A percentile compares a stretch with the other conserved stretches of the same genome.
phyloP scores from a whole-genome alignment of 768 basidiomycete genomes.

The Thelephora ganbajun region DNA sequence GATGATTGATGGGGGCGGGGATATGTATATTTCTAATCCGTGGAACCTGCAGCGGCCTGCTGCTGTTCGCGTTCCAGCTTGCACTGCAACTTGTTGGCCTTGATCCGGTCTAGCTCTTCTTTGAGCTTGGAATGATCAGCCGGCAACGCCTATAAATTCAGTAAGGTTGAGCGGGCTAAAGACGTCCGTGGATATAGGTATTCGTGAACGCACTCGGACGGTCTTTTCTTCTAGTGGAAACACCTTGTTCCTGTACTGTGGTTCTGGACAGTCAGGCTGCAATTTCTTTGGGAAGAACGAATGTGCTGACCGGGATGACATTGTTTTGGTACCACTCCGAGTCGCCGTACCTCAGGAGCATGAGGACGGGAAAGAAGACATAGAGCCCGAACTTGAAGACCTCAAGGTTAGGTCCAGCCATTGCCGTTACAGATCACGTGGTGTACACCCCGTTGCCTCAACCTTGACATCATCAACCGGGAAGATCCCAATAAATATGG shows the following conservation, averaged over 20 bases:
- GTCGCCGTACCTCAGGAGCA: conserved; percentile 77
- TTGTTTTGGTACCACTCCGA: conserved; percentile 73
- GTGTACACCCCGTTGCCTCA: background rate
- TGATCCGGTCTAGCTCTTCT: conserved; percentile 60
- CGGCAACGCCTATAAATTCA: conserved; percentile 36
- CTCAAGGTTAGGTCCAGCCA: conserved; percentile 76
- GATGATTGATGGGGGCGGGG: background rate
- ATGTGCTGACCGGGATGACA: conserved; percentile 53
- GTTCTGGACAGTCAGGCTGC: background rate
- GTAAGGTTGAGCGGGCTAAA: background rate
- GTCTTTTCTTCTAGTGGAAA: conserved; percentile 52
- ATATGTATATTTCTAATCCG: no score
- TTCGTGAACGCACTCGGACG: conserved; percentile 26
- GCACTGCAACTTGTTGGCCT: conserved; percentile 38
- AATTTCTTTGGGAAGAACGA: background rate
- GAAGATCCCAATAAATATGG: background rate
- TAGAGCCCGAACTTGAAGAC: conserved; percentile 84
- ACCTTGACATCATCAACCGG: background rate
- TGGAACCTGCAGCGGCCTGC: conserved; percentile 8
- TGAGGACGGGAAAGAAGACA: conserved; percentile 70
- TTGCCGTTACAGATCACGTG: conserved; percentile 11
- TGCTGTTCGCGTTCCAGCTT: conserved; percentile 28
- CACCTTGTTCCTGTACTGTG: conserved; percentile 57
- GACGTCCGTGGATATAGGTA: background rate
- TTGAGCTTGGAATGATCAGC: conserved; percentile 51